phyloP scores from a whole-genome alignment of 768 basidiomycete species.

The Coprinopsis strossmayeri region DNA sequence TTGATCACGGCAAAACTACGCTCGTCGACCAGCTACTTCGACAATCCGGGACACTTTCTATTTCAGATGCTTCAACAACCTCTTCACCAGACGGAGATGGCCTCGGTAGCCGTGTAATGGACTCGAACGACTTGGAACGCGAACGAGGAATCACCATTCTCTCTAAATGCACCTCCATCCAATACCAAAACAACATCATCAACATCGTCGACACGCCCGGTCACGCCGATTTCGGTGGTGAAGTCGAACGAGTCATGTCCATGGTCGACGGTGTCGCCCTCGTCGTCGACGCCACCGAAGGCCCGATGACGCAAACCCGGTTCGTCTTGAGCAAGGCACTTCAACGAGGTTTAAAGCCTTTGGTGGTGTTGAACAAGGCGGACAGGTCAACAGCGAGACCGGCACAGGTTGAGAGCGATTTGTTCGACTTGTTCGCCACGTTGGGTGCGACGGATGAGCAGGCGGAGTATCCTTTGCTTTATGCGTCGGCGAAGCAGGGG shows the following conservation, averaged over 20 bases:
- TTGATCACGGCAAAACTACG: conserved; percentile 49
- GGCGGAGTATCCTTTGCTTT: conserved; percentile 44
- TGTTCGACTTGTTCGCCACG: conserved; percentile 45
- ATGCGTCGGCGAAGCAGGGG: conserved; percentile 45
- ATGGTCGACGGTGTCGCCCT: conserved; percentile 58
- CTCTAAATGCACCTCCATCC: conserved; percentile 49
- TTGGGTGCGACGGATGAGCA: conserved; percentile 46
- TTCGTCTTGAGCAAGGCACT: conserved; percentile 46
- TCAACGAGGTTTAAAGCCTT: conserved; percentile 35
- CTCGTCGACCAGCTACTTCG: conserved; percentile 46
- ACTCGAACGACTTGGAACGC: conserved; percentile 47
- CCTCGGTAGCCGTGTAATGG: conserved; percentile 42
- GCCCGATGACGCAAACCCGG: conserved; percentile 55
- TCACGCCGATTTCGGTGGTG: conserved; percentile 59
- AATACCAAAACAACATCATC: conserved; percentile 41
- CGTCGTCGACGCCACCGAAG: conserved; percentile 55
- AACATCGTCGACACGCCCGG: conserved; percentile 60
- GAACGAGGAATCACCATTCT: conserved; percentile 59
- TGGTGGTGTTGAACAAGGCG: conserved; percentile 47
- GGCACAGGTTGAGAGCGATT: conserved; percentile 41
- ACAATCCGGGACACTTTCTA: conserved; percentile 39
- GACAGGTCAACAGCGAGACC: conserved; percentile 38
- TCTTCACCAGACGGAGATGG: conserved; percentile 20
- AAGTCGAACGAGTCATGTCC: conserved; percentile 54
- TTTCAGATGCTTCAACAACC: conserved; percentile 21